A percentile compares a stretch with the other conserved stretches of the same genome.
These are phyloP conservation scores for Phialophora verrucosa DNA, from an alignment of 2,329 filamentous ascomycete species.

Conservation along the genomic window DNA sequence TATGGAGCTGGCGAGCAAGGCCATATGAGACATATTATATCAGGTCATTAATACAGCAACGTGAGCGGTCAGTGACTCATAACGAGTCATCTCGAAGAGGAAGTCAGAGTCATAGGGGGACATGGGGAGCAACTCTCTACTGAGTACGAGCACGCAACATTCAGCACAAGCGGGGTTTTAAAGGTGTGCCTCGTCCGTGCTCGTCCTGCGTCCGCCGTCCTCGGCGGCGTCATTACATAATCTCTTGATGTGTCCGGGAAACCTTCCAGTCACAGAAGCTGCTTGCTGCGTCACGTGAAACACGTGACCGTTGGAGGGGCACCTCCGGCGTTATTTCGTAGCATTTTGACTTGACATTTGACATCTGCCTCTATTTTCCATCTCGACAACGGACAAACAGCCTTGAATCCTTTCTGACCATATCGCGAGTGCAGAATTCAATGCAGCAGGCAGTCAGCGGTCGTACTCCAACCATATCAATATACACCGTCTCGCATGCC, in stretches of 20 bases:
- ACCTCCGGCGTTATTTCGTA: background rate
- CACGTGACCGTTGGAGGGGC: background rate
- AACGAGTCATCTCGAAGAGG: background rate
- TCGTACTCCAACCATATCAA: background rate
- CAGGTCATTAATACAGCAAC: background rate
- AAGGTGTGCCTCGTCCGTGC: too few relatives aligned
- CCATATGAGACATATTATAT: background rate
- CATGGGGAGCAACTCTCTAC: too few relatives aligned
- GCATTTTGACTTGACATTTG: background rate
- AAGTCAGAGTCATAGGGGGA: too few relatives aligned
- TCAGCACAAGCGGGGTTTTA: too few relatives aligned
- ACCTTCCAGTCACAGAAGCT: background rate
- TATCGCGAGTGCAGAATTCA: background rate
- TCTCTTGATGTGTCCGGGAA: too few relatives aligned
- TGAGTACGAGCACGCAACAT: too few relatives aligned
- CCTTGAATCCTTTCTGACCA: background rate
- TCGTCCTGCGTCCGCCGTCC: too few relatives aligned
- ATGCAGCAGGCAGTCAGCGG: slow-evolving; percentile 9
- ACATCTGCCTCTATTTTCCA: background rate
- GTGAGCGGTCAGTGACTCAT: background rate
- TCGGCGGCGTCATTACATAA: too few relatives aligned
- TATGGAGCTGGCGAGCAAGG: background rate
- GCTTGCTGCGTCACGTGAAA: background rate
- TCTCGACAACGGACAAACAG: background rate
- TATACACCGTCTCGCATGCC: background rate